These are phyloP conservation scores for Sporobolomyces pararoseus DNA, from an alignment of 768 basidiomycete genomes.

Conservation along the genomic window DNA sequence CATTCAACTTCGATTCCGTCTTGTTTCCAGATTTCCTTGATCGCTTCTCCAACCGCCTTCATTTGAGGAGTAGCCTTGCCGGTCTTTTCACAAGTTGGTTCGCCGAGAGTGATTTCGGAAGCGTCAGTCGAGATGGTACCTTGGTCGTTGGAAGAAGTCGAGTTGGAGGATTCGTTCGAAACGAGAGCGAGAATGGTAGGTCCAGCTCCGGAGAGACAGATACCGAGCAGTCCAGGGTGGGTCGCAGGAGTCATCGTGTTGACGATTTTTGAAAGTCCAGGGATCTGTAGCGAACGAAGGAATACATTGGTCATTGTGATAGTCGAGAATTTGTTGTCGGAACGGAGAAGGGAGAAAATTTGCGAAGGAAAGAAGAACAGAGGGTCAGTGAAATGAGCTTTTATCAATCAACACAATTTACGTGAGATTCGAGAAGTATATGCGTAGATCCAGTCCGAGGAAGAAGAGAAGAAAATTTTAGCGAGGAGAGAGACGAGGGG, in stretches of 20 bases:
- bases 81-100: neutral
- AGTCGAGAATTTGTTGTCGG: neutral
- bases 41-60: conserved; percentile 38
- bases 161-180: conserved; percentile 32
- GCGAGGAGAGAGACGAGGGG: neutral
- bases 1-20: conserved; percentile 43
- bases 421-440: no score
- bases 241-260: conserved; percentile 77
- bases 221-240: conserved; percentile 92
- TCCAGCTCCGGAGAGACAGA: conserved; percentile 95
- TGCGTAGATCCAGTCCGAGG: neutral
- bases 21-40: conserved; percentile 37
- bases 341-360: neutral
- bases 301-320: neutral
- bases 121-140: conserved; percentile 18
- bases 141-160: neutral
- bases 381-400: no score
- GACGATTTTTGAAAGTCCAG: conserved; percentile 89
- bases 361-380: neutral
- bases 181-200: conserved; percentile 96
- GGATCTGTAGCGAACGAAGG: conserved; percentile 63
- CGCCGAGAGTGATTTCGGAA: conserved; percentile 28
- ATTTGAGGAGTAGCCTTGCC: conserved; percentile 35
- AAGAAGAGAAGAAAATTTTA: neutral
- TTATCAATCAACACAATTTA: no score